Conservation (phyloP, 371 early-diverging fungal genomes). For the Actinomortierella wolfii region DNA sequence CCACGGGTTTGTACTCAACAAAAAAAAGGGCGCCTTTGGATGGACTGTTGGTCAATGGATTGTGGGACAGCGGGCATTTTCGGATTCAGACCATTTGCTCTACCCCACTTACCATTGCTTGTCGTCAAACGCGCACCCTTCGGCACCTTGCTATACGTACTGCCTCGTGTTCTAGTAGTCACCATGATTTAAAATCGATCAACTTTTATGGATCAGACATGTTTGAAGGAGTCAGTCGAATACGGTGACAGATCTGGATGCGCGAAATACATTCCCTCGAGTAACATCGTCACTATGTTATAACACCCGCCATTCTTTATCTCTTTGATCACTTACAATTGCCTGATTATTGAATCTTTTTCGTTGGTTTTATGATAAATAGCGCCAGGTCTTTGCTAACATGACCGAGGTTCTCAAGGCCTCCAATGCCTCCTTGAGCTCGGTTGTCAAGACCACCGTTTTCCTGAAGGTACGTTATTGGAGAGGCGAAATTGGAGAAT, state of each 20-base stretch:
- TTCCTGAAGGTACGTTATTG: conserved; percentile 70
- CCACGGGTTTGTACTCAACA: conserved; percentile 7
- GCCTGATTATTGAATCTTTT: not conserved
- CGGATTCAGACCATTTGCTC: not conserved
- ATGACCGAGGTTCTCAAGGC: conserved; percentile 82
- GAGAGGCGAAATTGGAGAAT: no score
- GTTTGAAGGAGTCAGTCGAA: no score
- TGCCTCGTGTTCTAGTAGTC: no score
- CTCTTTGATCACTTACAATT: no score
- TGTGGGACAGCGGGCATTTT: conserved; percentile 3
- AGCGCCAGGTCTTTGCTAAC: conserved; percentile 79
- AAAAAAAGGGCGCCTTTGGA: not conserved
- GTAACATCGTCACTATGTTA: no score
- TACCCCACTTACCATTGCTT: not conserved
- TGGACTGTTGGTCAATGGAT: no score
- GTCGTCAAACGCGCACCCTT: not conserved
- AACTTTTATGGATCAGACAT: no score
- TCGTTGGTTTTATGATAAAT: not conserved
- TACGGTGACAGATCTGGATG: no score
- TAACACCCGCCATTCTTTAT: no score
- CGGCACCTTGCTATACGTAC: no score
- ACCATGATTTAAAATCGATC: no score
- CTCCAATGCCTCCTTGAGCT: conserved; percentile 74
- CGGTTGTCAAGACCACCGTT: conserved; percentile 93
- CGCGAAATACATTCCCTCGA: no score